Evolutionary conservation across 2,329 filamentous ascomycete genomes (phyloP).

Genomic region (Corynespora cassiicola): DNA sequence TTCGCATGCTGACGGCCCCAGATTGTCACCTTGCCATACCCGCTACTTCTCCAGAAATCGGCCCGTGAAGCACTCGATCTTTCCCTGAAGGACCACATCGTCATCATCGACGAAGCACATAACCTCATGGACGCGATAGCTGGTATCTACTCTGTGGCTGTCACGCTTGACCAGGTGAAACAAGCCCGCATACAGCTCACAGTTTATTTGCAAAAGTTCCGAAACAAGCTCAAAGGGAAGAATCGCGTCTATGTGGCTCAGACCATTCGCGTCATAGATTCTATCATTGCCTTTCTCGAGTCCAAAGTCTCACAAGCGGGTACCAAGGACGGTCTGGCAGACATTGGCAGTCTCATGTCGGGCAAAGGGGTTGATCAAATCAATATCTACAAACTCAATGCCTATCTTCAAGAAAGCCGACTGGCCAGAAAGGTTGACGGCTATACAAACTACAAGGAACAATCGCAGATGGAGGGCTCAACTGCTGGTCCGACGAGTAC

Average conservation of each 20-base stretch:
- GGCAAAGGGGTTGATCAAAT: constrained; percentile 93
- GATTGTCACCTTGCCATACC: constrained; percentile 92
- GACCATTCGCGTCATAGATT: constrained; percentile 81
- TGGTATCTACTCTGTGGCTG: constrained; percentile 80
- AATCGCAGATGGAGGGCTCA: constrained; percentile 43
- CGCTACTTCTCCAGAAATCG: constrained; percentile 82
- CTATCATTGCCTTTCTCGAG: constrained; percentile 73
- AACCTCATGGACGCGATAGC: constrained; percentile 96
- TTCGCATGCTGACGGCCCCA: constrained; percentile 40
- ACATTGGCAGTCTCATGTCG: constrained; percentile 74
- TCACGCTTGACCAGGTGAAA: constrained; percentile 75
- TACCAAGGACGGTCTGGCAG: constrained; percentile 69
- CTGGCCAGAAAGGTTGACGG: constrained; percentile 93
- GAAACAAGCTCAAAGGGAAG: constrained; percentile 85
- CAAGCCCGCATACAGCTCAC: constrained; percentile 77
- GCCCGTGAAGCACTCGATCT: constrained; percentile 88
- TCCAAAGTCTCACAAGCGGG: constrained; percentile 49
- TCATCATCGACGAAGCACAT: constrained; percentile 98
- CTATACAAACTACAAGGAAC: constrained; percentile 72
- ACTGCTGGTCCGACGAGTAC: constrained; percentile 13
- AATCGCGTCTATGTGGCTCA: constrained; percentile 93
- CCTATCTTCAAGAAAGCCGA: constrained; percentile 90
- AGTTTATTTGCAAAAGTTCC: constrained; percentile 84
- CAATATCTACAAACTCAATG: constrained; percentile 86
- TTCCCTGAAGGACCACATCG: constrained; percentile 82